Conservation (phyloP, 495 filamentous ascomycete species). For the Emericellopsis terricola region DNA sequence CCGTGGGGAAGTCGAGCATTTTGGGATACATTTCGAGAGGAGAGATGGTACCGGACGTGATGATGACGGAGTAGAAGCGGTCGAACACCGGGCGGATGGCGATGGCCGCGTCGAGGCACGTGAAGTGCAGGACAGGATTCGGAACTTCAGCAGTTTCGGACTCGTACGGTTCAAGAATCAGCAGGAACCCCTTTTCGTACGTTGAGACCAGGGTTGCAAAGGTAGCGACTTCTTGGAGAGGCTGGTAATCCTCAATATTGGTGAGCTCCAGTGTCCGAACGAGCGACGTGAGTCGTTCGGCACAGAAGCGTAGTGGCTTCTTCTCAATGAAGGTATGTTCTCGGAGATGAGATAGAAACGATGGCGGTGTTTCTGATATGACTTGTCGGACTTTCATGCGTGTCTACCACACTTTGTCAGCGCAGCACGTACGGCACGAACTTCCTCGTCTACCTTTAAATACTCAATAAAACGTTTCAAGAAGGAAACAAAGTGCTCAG, state of each 20-base stretch:
- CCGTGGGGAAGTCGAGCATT: slow-evolving; percentile 83
- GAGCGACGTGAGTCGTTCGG: slow-evolving; percentile 85
- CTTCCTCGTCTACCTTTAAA: too few relatives aligned
- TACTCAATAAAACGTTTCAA: slow-evolving; percentile 95
- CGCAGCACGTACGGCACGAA: too few relatives aligned
- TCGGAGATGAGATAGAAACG: slow-evolving; percentile 83
- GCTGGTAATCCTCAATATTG: slow-evolving; percentile 94
- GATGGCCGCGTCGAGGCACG: slow-evolving; percentile 93
- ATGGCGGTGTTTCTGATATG: slow-evolving; percentile 89
- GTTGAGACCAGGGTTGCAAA: slow-evolving; percentile 97
- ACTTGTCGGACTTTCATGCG: slow-evolving; percentile 96
- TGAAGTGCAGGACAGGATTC: slow-evolving; percentile 90
- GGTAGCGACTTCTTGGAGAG: slow-evolving; percentile 92
- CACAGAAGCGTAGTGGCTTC: slow-evolving; percentile 89
- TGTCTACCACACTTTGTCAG: slow-evolving; percentile 27
- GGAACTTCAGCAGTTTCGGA: slow-evolving; percentile 89
- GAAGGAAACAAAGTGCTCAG: slow-evolving; percentile 93
- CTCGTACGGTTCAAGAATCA: slow-evolving; percentile 94
- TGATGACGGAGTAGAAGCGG: slow-evolving; percentile 91
- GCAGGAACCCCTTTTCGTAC: slow-evolving; percentile 90
- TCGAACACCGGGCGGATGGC: slow-evolving; percentile 97
- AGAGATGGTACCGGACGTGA: slow-evolving; percentile 94
- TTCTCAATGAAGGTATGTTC: slow-evolving; percentile 95
- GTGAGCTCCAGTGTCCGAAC: slow-evolving; percentile 91
- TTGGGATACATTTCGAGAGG: slow-evolving; percentile 98